Conservation (phyloP, 83 land plant species). For the Picea mariana region DNA sequence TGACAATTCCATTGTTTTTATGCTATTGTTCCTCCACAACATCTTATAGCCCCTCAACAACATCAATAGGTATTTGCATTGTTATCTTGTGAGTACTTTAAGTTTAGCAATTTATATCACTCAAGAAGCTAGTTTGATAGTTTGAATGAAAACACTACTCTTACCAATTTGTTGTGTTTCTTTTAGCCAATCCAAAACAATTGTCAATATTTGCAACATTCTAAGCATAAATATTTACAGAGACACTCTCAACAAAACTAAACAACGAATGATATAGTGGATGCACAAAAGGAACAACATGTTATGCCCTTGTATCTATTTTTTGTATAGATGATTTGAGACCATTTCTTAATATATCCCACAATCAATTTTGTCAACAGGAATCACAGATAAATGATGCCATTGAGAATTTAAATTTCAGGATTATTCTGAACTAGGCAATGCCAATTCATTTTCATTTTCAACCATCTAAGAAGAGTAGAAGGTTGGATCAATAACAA, state of each 20-base stretch:
- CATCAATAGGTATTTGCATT: conserved; percentile 43
- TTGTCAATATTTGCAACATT: conserved; percentile 1
- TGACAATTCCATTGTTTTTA: conserved; percentile 35
- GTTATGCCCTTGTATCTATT: not conserved
- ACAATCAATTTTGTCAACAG: not conserved
- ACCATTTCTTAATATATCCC: not conserved
- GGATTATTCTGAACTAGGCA: not conserved
- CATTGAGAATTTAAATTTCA: not conserved
- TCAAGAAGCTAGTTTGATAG: not conserved
- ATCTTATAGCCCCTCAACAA: conserved; percentile 24
- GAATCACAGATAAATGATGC: not conserved
- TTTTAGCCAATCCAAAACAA: not conserved
- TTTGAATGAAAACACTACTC: not conserved
- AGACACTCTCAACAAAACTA: not conserved
- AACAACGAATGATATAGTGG: not conserved
- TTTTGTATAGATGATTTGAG: not conserved
- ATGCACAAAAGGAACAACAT: conserved; percentile 13
- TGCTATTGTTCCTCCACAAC: conserved; percentile 31
- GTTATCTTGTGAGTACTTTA: not conserved
- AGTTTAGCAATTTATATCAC: not conserved
- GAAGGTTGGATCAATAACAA: conserved; percentile 18
- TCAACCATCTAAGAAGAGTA: conserved; percentile 12
- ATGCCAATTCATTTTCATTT: not conserved
- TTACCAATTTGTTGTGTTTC: not conserved
- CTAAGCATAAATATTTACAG: conserved; percentile 16